A percentile compares a stretch with the other conserved stretches of the same genome.
phyloP scores from a whole-genome alignment of 441 rosid genomes.

The Omphalea diandra region DNA sequence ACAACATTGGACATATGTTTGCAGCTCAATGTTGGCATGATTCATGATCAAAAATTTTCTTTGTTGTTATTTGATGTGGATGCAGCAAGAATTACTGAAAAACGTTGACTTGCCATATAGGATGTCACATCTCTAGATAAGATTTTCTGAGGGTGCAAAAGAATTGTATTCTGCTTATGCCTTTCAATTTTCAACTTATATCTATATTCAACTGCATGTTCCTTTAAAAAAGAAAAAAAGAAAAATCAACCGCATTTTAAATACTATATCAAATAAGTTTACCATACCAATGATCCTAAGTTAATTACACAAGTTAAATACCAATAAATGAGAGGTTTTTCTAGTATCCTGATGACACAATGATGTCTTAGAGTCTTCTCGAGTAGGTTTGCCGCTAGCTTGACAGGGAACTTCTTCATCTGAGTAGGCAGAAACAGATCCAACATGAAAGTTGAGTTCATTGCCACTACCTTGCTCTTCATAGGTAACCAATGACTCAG shows the following conservation, averaged over 20 bases:
- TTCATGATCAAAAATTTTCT: neutral
- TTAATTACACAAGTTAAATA: constrained; percentile 20
- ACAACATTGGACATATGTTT: neutral
- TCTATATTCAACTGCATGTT: neutral
- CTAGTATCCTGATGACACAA: constrained; percentile 21
- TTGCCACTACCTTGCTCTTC: constrained; percentile 21
- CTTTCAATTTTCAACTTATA: constrained; percentile 1
- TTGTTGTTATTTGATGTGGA: neutral
- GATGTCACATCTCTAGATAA: neutral
- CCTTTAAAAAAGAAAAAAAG: too few relatives aligned
- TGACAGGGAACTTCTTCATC: constrained; percentile 26
- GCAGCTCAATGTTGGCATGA: neutral
- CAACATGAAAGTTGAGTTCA: constrained; percentile 20
- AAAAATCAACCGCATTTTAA: too few relatives aligned
- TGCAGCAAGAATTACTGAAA: neutral
- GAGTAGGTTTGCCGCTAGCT: constrained; percentile 12
- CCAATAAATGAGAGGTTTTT: constrained; percentile 29
- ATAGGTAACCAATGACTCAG: constrained; percentile 28
- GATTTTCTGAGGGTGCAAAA: neutral
- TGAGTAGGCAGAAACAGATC: constrained; percentile 19
- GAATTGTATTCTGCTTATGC: neutral
- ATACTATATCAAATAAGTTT: neutral
- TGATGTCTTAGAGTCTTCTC: constrained; percentile 18
- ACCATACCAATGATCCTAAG: neutral
- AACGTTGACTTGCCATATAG: too few relatives aligned